Conservation (phyloP, 139 green algal genomes). For the Chlorella sorokiniana region DNA sequence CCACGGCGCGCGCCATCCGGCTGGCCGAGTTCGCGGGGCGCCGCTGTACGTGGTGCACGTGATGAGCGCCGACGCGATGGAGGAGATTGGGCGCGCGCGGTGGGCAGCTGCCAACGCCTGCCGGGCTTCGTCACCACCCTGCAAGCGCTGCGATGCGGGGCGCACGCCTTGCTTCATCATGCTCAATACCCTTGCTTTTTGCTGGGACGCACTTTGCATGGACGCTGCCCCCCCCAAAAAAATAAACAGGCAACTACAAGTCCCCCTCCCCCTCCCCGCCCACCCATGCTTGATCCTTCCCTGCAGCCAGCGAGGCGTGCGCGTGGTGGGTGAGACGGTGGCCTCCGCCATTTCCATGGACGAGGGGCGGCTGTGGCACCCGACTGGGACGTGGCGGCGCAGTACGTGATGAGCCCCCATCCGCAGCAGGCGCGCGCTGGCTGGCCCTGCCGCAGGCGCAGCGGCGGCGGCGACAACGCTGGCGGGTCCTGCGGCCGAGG, state of each 20-base stretch:
- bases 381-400: slow-evolving; percentile 80
- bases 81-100: slow-evolving; percentile 62
- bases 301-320: slow-evolving; percentile 62
- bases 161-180: too few relatives aligned
- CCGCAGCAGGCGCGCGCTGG: slow-evolving; percentile 37
- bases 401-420: slow-evolving; percentile 96
- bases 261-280: too few relatives aligned
- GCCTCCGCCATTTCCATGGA: slow-evolving; percentile 77
- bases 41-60: slow-evolving; percentile 99
- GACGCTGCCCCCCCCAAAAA: too few relatives aligned
- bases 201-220: too few relatives aligned
- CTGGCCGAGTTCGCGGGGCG: slow-evolving; percentile 80
- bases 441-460: neutral
- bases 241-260: too few relatives aligned
- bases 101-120: neutral
- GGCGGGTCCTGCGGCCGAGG: too few relatives aligned
- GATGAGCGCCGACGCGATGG: slow-evolving; percentile 86
- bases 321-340: slow-evolving; percentile 83
- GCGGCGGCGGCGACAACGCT: too few relatives aligned
- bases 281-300: neutral
- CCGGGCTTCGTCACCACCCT: too few relatives aligned
- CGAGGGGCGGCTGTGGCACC: slow-evolving; percentile 75
- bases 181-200: too few relatives aligned
- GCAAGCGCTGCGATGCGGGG: too few relatives aligned
- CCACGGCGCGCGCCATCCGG: slow-evolving; percentile 83